Evolutionary conservation across 1,284 basidiomycete genomes (phyloP).

Genomic region (Meira miltonrushii): DNA sequence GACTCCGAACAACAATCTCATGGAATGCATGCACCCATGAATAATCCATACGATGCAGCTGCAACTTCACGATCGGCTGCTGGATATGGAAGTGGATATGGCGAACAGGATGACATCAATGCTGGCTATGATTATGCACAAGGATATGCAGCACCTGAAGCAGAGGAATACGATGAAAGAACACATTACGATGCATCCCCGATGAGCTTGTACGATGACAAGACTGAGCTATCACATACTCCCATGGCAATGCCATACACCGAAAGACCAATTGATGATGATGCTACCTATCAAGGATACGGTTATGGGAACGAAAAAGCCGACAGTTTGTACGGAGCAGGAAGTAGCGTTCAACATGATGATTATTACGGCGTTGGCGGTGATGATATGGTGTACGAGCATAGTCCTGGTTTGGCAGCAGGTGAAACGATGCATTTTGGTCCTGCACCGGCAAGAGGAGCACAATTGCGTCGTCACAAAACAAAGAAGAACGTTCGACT

Average conservation of each 20-base stretch:
- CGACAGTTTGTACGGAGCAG: not conserved
- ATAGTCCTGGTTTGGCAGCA: slow-evolving; percentile 14
- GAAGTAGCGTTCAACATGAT: slow-evolving; percentile 10
- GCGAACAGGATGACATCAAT: not conserved
- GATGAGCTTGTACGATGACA: slow-evolving; percentile 20
- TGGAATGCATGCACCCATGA: not conserved
- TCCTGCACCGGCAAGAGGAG: slow-evolving; percentile 41
- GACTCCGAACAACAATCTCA: slow-evolving; percentile 17
- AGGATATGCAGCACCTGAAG: slow-evolving; percentile 21
- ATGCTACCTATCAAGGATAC: slow-evolving; percentile 9
- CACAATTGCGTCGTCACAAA: slow-evolving; percentile 48
- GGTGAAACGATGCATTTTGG: slow-evolving; percentile 48
- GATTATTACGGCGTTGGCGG: not conserved
- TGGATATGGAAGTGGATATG: not conserved
- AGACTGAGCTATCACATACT: slow-evolving; percentile 20
- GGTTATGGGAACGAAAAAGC: not conserved
- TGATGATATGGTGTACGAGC: slow-evolving; percentile 8
- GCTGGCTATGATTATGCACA: not conserved
- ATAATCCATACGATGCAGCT: slow-evolving; percentile 4
- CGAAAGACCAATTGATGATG: not conserved
- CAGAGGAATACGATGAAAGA: slow-evolving; percentile 24
- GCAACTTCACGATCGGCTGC: not conserved
- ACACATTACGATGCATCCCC: slow-evolving; percentile 13
- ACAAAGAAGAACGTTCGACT: slow-evolving; percentile 54
- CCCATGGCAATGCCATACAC: slow-evolving; percentile 6